phyloP scores from a whole-genome alignment of 371 early-diverging fungal genomes.

The Syncephalis fuscata region DNA sequence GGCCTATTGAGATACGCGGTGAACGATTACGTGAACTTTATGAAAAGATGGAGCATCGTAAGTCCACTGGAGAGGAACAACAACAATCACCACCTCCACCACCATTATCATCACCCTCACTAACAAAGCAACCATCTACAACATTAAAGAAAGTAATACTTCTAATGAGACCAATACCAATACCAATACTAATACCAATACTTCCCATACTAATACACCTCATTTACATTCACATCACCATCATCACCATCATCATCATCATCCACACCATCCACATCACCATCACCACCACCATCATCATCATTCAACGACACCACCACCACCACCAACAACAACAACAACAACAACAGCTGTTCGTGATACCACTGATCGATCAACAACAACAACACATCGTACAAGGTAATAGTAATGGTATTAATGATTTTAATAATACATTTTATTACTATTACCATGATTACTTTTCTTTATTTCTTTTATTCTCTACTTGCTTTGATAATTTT shows the following conservation, averaged over 20 bases:
- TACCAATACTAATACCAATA: neutral
- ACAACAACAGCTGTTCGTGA: too few relatives aligned
- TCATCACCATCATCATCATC: neutral
- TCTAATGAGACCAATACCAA: neutral
- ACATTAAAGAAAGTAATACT: neutral
- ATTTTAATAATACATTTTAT: neutral
- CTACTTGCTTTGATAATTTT: too few relatives aligned
- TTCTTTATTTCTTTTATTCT: too few relatives aligned
- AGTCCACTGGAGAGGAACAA: neutral
- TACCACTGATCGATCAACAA: too few relatives aligned
- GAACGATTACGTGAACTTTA: slow-evolving; percentile 31
- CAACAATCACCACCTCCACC: too few relatives aligned
- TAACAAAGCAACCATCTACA: too few relatives aligned
- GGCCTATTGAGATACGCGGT: slow-evolving; percentile 34
- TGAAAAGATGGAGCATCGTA: slow-evolving; percentile 9
- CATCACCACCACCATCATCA: neutral
- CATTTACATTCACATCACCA: neutral
- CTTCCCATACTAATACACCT: neutral
- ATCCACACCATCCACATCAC: neutral
- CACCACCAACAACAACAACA: too few relatives aligned
- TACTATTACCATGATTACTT: neutral
- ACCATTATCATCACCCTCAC: too few relatives aligned
- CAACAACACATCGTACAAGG: too few relatives aligned
- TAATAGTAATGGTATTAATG: neutral
- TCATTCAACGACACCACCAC: too few relatives aligned